These are phyloP conservation scores for Rhodotorula toruloides DNA, from an alignment of 768 basidiomycete genomes.

Conservation along the genomic window DNA sequence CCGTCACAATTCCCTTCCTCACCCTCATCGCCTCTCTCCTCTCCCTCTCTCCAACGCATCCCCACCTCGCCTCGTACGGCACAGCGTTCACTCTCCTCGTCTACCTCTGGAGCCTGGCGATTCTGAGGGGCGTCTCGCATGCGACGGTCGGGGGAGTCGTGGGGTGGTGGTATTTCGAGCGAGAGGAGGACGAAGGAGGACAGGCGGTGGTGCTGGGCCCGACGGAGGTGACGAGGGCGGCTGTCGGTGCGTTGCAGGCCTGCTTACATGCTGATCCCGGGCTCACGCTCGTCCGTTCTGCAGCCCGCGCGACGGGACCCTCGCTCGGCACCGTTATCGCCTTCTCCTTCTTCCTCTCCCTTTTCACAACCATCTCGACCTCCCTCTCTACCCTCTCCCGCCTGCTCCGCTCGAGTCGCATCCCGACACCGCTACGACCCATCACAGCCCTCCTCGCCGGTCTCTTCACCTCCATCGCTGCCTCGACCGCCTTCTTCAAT, in stretches of 20 bases:
- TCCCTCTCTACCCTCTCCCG: constrained; percentile 43
- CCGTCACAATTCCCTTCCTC: constrained; percentile 71
- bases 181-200: constrained; percentile 51
- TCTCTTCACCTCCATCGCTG: constrained; percentile 48
- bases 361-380: constrained; percentile 59
- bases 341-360: constrained; percentile 68
- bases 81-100: constrained; percentile 54
- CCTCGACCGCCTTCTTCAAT: constrained; percentile 54
- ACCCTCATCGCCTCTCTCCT: constrained; percentile 73
- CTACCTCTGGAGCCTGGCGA: constrained; percentile 72
- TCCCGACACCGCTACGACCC: constrained; percentile 44
- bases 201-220: too few relatives aligned
- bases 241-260: constrained; percentile 2
- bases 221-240: constrained; percentile 22
- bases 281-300: constrained; percentile 52
- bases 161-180: constrained; percentile 83
- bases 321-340: constrained; percentile 75
- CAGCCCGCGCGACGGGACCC: constrained; percentile 71
- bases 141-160: constrained; percentile 75
- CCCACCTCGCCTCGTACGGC: constrained; percentile 53
- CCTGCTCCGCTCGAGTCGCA: constrained; percentile 23
- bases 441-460: constrained; percentile 44
- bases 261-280: neutral
- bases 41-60: constrained; percentile 56
- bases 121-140: constrained; percentile 70